phyloP scores from a whole-genome alignment of 208 protist species.

The Trypanosomatidae sp. region DNA sequence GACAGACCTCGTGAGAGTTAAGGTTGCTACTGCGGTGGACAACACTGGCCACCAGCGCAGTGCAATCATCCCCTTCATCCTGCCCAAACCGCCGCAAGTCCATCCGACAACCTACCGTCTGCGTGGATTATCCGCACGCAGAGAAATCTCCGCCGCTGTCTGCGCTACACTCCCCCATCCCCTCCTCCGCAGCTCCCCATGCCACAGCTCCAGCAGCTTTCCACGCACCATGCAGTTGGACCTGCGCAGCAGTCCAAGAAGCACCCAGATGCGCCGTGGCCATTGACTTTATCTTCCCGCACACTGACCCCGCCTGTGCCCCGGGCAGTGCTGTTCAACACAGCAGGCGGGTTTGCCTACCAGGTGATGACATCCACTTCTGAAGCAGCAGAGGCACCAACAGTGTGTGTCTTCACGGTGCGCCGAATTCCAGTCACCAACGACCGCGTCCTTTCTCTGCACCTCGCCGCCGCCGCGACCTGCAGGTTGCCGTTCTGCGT shows the following conservation, averaged over 20 bases:
- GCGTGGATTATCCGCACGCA: background rate
- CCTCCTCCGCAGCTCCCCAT: background rate
- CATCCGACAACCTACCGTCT: background rate
- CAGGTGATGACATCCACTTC: conserved; percentile 13
- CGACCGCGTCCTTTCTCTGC: conserved; percentile 1
- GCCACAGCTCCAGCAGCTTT: conserved; percentile 21
- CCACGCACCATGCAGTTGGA: conserved; percentile 1
- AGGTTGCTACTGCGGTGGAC: background rate
- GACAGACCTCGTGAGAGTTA: background rate
- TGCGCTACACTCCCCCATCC: background rate
- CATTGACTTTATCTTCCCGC: background rate
- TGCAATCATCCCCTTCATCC: background rate
- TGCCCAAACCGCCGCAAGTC: background rate
- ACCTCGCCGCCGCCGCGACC: conserved; percentile 11
- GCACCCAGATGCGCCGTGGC: background rate
- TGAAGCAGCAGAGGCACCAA: background rate
- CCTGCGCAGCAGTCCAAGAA: background rate
- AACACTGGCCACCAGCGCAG: background rate
- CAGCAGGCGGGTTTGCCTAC: conserved; percentile 12
- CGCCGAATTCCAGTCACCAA: conserved; percentile 10
- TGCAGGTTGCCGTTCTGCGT: conserved; percentile 19
- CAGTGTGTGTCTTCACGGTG: conserved; percentile 23
- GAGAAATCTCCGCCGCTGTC: background rate
- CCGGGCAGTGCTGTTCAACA: conserved; percentile 24
- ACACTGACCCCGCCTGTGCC: conserved; percentile 9